Base-by-base conservation (phyloP, 2,329 filamentous ascomycete species). In the Lachnellula hyalina region DNA sequence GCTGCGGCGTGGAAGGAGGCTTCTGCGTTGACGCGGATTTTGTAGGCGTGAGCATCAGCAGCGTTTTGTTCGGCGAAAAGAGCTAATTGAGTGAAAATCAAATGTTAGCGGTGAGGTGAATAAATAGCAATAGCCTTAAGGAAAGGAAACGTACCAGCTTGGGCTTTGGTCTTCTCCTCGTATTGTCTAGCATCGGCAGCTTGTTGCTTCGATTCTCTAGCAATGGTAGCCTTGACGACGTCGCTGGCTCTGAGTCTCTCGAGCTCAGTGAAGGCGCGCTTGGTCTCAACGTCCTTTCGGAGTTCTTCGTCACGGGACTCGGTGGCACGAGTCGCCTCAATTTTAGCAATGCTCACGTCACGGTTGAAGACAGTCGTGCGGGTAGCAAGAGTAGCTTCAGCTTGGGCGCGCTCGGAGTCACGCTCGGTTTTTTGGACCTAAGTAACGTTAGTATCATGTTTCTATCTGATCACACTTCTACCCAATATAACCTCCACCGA, bases 361-460 rank as follows among this genome's bases (percentile, higher is more conserved):
- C 86, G 82, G 61, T 83, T 80, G 55, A 94, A 85, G 50, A 81
- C 79, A 1, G 89, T 87, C 71, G 91, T 84, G 62, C 83, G 80
- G 17, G 86, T 89, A 38, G 84, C 81, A 51, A 95, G 81, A 52
- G 84, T 84, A 11, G 89, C 87, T 68, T 94, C 89, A 44, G 90
- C 90, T 47, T 81, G 73, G 2, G 89, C 87, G 58, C 90, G 89
- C 73, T 94, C 89, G 46, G 87, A 85, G 68, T 93, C 90, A 49
- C 89, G 85, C 68, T 93, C 85, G 0, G 90, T 94, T 75, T 93
- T 90, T 57, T 89, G 81, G 1, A 94, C 88, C 1, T 89, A 89
- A 1, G 90, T 95, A 64, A 90, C 85, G 36, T 40, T 17, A 40
- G 36, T 32, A 32, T 32, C 28, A 3, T 9, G 28, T 32, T 32